Evolutionary conservation across 139 green algal species (phyloP).

Genomic region (Chlorella sp.): DNA sequence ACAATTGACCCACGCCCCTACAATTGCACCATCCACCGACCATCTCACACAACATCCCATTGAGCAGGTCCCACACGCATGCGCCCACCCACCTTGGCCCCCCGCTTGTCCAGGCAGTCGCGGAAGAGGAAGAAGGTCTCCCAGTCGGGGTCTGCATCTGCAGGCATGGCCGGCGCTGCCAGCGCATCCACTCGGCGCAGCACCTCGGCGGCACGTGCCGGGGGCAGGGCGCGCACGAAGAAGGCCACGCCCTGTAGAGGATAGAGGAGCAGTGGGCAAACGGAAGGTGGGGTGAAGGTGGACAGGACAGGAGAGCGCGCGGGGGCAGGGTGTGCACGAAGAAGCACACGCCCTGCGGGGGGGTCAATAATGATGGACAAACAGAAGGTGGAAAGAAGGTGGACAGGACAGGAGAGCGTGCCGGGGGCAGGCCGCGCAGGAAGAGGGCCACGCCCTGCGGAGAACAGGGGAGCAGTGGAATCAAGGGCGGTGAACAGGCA

Average conservation of each 20-base stretch:
- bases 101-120: conserved; percentile 13
- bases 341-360: neutral
- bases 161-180: neutral
- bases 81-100: neutral
- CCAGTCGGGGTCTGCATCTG: neutral
- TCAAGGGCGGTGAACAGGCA: too few relatives aligned
- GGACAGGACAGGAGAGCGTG: neutral
- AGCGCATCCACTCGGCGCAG: neutral
- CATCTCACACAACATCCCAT: neutral
- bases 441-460: neutral
- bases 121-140: conserved; percentile 47
- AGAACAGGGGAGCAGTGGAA: too few relatives aligned
- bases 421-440: neutral
- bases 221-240: conserved; percentile 39
- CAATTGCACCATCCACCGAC: too few relatives aligned
- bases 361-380: too few relatives aligned
- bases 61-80: too few relatives aligned
- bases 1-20: too few relatives aligned
- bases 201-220: conserved; percentile 9
- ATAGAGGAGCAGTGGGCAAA: neutral
- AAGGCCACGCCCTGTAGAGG: conserved; percentile 24
- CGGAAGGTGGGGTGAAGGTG: neutral
- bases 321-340: neutral
- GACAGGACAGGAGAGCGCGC: neutral
- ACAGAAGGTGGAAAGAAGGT: neutral